phyloP scores from a whole-genome alignment of 257 asterid species.

The Nemophila menziesii region DNA sequence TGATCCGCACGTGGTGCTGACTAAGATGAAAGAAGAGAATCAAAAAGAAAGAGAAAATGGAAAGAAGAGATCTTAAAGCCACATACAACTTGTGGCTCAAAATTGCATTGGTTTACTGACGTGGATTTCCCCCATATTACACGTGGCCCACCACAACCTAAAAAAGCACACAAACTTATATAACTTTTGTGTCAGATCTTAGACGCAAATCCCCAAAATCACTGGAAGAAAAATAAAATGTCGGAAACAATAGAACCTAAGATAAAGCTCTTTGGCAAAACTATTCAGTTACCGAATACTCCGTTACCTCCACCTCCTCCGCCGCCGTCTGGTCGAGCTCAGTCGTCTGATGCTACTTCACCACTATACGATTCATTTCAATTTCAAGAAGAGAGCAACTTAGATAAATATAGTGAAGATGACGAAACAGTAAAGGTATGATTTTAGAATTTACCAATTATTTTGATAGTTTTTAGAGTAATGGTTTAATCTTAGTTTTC shows the following conservation, averaged over 20 bases:
- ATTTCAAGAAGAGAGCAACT: slow-evolving; percentile 25
- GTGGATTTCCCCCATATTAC: slow-evolving; percentile 30
- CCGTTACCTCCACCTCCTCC: slow-evolving; percentile 15
- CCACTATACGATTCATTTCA: slow-evolving; percentile 31
- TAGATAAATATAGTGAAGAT: slow-evolving; percentile 26
- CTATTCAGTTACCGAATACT: slow-evolving; percentile 51
- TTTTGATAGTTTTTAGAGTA: slow-evolving; percentile 1
- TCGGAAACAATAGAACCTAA: slow-evolving; percentile 67
- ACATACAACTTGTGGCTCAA: slow-evolving; percentile 72
- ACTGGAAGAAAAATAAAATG: slow-evolving; percentile 24
- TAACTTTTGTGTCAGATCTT: slow-evolving; percentile 44
- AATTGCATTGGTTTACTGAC: slow-evolving; percentile 29
- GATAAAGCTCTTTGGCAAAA: slow-evolving; percentile 81
- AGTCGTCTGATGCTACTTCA: slow-evolving; percentile 15
- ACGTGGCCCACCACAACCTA: slow-evolving; percentile 9
- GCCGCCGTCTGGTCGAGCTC: slow-evolving; percentile 17
- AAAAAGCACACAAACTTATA: neutral
- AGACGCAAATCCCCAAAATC: slow-evolving; percentile 15
- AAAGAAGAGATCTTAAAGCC: slow-evolving; percentile 41
- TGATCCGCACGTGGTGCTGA: slow-evolving; percentile 25
- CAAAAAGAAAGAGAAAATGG: slow-evolving; percentile 24
- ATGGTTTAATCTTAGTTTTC: slow-evolving; percentile 28
- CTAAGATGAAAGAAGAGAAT: slow-evolving; percentile 31
- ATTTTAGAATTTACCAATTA: slow-evolving; percentile 11
- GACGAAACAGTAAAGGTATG: slow-evolving; percentile 42